A percentile compares a stretch with the other conserved stretches of the same genome.
These are phyloP conservation scores for Coemansia sp. DNA, from an alignment of 192 early-diverging fungal genomes.

Conservation along the genomic window DNA sequence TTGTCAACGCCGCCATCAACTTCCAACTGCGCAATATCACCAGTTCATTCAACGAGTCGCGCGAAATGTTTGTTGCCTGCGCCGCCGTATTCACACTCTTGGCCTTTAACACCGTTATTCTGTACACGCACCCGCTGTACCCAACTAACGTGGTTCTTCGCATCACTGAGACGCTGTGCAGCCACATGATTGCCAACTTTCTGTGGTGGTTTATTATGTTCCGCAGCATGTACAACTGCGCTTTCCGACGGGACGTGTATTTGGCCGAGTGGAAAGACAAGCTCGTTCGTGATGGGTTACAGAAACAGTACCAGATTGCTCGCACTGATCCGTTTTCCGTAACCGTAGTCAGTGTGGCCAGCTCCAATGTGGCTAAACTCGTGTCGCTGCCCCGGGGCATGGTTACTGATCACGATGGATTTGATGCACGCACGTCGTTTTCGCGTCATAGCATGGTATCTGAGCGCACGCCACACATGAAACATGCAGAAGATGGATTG, in stretches of 20 bases:
- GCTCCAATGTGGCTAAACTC: constrained; percentile 17
- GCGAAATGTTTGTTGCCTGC: constrained; percentile 45
- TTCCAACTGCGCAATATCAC: constrained; percentile 51
- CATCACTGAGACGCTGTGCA: constrained; percentile 27
- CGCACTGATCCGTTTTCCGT: constrained; percentile 43
- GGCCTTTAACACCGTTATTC: constrained; percentile 43
- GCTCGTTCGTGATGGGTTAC: constrained; percentile 43
- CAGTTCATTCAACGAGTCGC: constrained; percentile 52
- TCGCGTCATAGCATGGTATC: constrained; percentile 12
- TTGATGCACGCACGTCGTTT: constrained; percentile 40
- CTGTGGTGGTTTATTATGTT: constrained; percentile 58
- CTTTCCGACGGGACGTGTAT: constrained; percentile 29
- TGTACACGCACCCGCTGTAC: constrained; percentile 44
- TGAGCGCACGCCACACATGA: not conserved
- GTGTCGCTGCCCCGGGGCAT: constrained; percentile 26
- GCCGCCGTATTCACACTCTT: constrained; percentile 37
- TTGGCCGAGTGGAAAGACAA: constrained; percentile 47
- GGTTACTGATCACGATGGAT: constrained; percentile 21
- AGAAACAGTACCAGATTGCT: constrained; percentile 52
- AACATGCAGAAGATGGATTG: not conserved
- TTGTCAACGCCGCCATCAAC: constrained; percentile 38
- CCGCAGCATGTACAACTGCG: constrained; percentile 42
- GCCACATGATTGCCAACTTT: constrained; percentile 40
- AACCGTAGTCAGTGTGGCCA: constrained; percentile 34
- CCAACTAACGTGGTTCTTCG: constrained; percentile 17